phyloP scores from a whole-genome alignment of 1,139 yeast species.

The Candida glucosophila region DNA sequence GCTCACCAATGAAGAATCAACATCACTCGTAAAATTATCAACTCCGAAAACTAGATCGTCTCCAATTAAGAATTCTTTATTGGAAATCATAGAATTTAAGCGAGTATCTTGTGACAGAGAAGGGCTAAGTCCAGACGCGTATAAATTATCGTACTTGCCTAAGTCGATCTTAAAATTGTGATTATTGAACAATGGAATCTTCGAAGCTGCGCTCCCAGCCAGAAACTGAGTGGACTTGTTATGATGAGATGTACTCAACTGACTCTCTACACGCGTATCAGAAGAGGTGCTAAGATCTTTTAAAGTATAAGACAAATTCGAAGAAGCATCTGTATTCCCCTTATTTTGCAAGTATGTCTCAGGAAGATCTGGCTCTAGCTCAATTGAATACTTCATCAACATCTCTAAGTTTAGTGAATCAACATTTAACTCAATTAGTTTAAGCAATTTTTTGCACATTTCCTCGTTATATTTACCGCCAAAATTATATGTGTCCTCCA shows the following conservation, averaged over 20 bases:
- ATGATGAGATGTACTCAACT: slow-evolving; percentile 1
- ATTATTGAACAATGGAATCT: slow-evolving; percentile 32
- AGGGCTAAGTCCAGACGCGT: slow-evolving; percentile 3
- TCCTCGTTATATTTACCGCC: too few species aligned
- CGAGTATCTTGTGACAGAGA: slow-evolving; percentile 7
- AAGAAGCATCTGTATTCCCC: slow-evolving; percentile 5
- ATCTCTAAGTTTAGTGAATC: slow-evolving; percentile 30
- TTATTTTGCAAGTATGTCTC: slow-evolving; percentile 25
- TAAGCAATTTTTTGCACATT: slow-evolving; percentile 13
- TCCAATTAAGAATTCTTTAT: slow-evolving; percentile 24
- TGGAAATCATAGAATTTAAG: slow-evolving; percentile 10
- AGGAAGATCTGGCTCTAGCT: slow-evolving; percentile 32
- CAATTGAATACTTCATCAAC: slow-evolving; percentile 31
- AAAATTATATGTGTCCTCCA: slow-evolving; percentile 12
- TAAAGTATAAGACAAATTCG: slow-evolving; percentile 22
- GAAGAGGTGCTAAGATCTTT: slow-evolving; percentile 14
- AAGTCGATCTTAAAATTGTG: slow-evolving; percentile 27
- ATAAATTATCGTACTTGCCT: slow-evolving; percentile 29
- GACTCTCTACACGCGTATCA: slow-evolving; percentile 1
- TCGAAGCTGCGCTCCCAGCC: slow-evolving; percentile 8
- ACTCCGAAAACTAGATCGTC: slow-evolving; percentile 28
- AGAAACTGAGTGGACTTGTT: slow-evolving; percentile 1
- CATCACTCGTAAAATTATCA: slow-evolving; percentile 31
- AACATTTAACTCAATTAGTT: slow-evolving; percentile 31
- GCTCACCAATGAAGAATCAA: slow-evolving; percentile 12